Conservation (phyloP, 352 stramenopile genomes). For the Phytophthora idaei region DNA sequence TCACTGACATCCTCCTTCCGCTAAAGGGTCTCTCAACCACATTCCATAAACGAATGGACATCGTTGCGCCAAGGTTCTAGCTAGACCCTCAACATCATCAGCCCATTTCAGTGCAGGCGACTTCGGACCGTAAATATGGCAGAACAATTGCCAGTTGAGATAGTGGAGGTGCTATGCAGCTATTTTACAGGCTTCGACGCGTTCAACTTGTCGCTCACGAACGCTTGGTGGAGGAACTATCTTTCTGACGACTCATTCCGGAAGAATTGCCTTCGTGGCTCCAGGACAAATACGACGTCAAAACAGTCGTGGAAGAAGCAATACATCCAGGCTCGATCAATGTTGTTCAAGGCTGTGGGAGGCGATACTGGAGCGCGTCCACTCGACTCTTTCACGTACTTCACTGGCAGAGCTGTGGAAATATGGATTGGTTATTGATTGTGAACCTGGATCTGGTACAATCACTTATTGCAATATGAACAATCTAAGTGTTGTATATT, state of each 20-base stretch:
- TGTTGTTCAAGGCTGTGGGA: conserved; percentile 16
- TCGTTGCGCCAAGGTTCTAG: background rate
- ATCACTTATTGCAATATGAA: too few relatives aligned
- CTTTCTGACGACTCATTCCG: conserved; percentile 10
- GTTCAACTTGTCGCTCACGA: conserved; percentile 27
- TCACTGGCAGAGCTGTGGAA: background rate
- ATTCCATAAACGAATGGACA: background rate
- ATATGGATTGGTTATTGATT: too few relatives aligned
- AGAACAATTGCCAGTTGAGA: conserved; percentile 10
- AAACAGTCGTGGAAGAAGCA: background rate
- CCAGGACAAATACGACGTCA: too few relatives aligned
- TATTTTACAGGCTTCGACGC: conserved; percentile 36
- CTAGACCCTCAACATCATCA: too few relatives aligned
- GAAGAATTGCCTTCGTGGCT: conserved; percentile 4
- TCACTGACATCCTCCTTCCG: background rate
- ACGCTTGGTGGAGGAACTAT: conserved; percentile 6
- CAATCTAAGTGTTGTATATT: too few relatives aligned
- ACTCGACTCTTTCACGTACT: conserved; percentile 22
- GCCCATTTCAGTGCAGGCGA: background rate
- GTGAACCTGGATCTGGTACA: too few relatives aligned
- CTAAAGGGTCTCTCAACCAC: too few relatives aligned
- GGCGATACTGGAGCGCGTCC: background rate
- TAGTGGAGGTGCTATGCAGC: conserved; percentile 16
- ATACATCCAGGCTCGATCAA: conserved; percentile 19
- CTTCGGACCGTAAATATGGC: background rate